Base-by-base conservation (phyloP, 2,329 filamentous ascomycete genomes). In the Claviceps monticola region DNA sequence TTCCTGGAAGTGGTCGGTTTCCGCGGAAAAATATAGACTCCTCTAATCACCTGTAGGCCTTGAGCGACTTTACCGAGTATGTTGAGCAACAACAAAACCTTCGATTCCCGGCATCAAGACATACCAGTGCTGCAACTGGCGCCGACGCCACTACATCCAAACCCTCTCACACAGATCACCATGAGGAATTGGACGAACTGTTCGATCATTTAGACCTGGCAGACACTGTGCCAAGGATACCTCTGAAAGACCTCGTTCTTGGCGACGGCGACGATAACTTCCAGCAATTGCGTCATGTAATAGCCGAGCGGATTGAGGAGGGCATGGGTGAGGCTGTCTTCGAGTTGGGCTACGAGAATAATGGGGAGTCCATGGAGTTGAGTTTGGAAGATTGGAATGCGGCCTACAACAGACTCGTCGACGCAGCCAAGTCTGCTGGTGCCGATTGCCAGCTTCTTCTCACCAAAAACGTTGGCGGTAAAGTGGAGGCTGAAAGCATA, bases 1-100 rank as follows among this genome's bases (percentile, higher is more conserved):
- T 17, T 17, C 9, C 38, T n/a, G 6, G 16, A 14, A 36, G 16
- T 41, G 23, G 34, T 21, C 39, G 8, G 37, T 14, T 38, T 29
- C 8, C 2, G 13, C 5, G 5, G 13, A 29, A 14, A 19, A 44
- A 39, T 2, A 5, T 3, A 19, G 9, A 16, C 16, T n/a, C 34
- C 5, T 51, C 51, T 56, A 17, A 59, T 56, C 34, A 11, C 29
- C 29, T 19, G 38, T 39, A 59, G 76, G 90, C 91, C 13, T 77
- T 98, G 52, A 93, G 86, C 72, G 93, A 97, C 61, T 98, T 98
- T 66, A 89, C 90, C 67, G 93, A 98, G 62, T 97, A 96, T 62
- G 93, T 96, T 58, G 89, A 97, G 68, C 86, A 89, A 66, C 90
- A 97, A 66, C 93, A 97, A 68, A 82, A 83, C 14, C 69, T 83